Evolutionary conservation across 1,284 basidiomycete genomes (phyloP), one percentile per base, ranked within the genome.

Genomic region (Ceratobasidium sp.): DNA sequence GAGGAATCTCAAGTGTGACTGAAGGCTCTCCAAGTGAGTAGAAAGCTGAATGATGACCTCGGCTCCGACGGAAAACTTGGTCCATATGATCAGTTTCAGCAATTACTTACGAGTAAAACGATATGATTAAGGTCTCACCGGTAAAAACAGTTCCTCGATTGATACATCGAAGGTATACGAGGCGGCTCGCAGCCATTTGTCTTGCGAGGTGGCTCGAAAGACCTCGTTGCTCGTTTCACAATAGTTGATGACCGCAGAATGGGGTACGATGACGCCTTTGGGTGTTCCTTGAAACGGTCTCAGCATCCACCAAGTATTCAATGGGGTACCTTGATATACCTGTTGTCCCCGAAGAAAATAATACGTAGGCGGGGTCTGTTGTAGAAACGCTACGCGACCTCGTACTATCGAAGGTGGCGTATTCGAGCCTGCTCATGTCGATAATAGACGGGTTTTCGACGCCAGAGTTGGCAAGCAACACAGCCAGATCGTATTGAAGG

Each of bases 321-420:
- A 41, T 41, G 11, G 36, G n/a, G n/a, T n/a, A n/a, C n/a, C n/a
- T n/a, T n/a, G 11, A 41, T 11, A 41, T 31, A 65, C 63, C 63
- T 33, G 63, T 65, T 19, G 63, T 65, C 11, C 63, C 63, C 2
- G 63, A 65, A 24, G 63, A 65, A 22, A 65, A 65, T 6, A 65
- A 36, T 15, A 65, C 63, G 41, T 65, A 65, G 1, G 63, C 63
- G 9, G 63, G 63, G 22, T 41, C 36, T 11, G 36, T 41, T 11
- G 36, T 41, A 4, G 36, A 41, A 11, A 41, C n/a, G n/a, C 6
- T 41, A 5, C 36, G 36, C 36, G 36, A 41, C 36, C 36, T 41
- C 11, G 36, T n/a, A 11, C 36, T 41, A 41, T 41, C 36, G 36
- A 11, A 4, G 36, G 36, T 11, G 11, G 4, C 6, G 36, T 41